These are phyloP conservation scores for Xerophyta viscosa DNA, from an alignment of 106 monocot species.

Conservation along the genomic window DNA sequence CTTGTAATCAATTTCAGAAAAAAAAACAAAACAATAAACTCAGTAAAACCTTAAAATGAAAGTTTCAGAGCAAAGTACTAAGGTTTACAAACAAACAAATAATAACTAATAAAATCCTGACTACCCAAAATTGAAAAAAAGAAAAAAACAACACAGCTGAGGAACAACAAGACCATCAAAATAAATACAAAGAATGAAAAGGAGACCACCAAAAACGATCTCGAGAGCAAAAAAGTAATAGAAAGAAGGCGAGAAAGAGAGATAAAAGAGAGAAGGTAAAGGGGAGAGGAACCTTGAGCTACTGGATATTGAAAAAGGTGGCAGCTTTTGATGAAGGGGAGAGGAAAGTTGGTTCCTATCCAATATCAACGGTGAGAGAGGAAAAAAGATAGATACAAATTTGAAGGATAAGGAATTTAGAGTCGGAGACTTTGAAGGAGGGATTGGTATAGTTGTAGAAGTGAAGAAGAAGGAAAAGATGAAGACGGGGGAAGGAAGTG, in stretches of 20 bases:
- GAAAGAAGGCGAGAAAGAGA: background rate
- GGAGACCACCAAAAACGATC: background rate
- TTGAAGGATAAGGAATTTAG: conserved; percentile 12
- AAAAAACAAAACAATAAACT: too few relatives aligned
- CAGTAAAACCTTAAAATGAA: too few relatives aligned
- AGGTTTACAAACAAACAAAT: too few relatives aligned
- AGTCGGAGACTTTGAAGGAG: conserved; percentile 5
- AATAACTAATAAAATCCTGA: too few relatives aligned
- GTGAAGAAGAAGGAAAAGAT: background rate
- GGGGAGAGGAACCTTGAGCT: background rate
- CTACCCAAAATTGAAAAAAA: too few relatives aligned
- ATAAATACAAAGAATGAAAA: conserved; percentile 2
- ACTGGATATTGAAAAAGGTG: conserved; percentile 3
- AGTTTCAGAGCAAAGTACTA: too few relatives aligned
- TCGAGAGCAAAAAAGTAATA: background rate
- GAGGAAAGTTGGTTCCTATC: background rate
- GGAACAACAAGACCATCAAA: too few relatives aligned
- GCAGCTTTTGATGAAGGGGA: conserved; percentile 8
- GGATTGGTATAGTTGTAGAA: conserved; percentile 6
- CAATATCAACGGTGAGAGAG: background rate
- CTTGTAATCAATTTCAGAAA: too few relatives aligned
- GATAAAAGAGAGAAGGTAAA: background rate
- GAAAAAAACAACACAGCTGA: too few relatives aligned
- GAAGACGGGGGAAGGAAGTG: conserved; percentile 2
- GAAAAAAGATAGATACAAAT: background rate